Base-by-base conservation (phyloP, 805 yeast species). In the Sporopachydermia lactativora region DNA sequence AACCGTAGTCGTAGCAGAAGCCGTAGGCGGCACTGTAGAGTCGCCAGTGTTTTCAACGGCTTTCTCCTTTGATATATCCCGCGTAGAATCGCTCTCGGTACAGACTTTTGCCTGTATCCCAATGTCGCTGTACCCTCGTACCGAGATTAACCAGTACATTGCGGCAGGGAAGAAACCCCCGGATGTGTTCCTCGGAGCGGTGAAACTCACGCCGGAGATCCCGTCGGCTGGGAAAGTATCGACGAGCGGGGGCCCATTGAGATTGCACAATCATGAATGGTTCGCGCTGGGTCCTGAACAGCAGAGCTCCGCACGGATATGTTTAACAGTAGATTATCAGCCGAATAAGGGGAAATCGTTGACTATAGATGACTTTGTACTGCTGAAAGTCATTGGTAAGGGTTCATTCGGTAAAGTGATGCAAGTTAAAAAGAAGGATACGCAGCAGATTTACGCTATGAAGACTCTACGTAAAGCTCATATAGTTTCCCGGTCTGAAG, bases 361-460 rank as follows among this genome's bases (percentile, higher is more conserved):
- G 39, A 68, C 85, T 1, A 85, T 92, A 49, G 95, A 86, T 43
- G 96, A 89, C 54, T 89, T 92, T 61, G 95, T 86, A 52, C 64
- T 92, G 40, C 69, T 92, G 49, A 92, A 92, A 60, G 98, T 92
- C 16, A 85, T 92, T 42, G 98, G 98, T 31, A 92, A 92, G 58
- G 98, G 98, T 4, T 86, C 96, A 5, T 92, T 92, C 58, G 98
- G 98, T 40, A 92, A 92, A 61, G 98, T 92, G 41, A 92, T 92
- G 97, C 98, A 92, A 61, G 98, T 92, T 35, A 77, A 86, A 47
- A 92, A 92, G 62, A 84, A 83, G 51, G 98, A 92, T 59, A 92
- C 98, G 2, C 81, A 81, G 48, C 94, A 89, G 57, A 78, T 92
- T 17, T 92, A 92, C 59, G 98, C 98, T 1, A 66, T 92, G 55